Base-by-base conservation (phyloP, 2,329 filamentous ascomycete species). In the Verticillium nubilum region DNA sequence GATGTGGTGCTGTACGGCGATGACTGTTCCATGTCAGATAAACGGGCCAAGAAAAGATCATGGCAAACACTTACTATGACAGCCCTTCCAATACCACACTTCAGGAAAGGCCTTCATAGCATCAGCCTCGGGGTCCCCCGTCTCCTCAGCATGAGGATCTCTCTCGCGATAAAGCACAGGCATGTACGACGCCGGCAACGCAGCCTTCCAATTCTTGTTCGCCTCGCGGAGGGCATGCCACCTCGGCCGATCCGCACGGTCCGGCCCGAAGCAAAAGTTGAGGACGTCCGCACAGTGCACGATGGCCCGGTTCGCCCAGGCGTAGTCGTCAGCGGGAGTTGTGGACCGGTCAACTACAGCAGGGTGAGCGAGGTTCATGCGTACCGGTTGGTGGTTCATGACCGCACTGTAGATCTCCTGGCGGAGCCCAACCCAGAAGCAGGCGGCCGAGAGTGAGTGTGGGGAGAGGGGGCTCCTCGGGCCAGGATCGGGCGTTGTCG, bases 261-360 rank as follows among this genome's bases (percentile, higher is more conserved):
- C 54, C n/a, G 54, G 54, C 4, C 79, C 78, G 65, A 87, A 88
- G 67, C 86, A 88, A 66, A 81, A 86, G 62, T 86, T 84, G 23
- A 88, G 71, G 2, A 87, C 83, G 62, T 87, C 83, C 25, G 85
- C 84, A 57, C 84, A 85, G 64, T 86, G 82, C 2, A 86, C 78
- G 0, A 88, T 78, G 25, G 86, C 83, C n/a, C 85, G 78, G 67
- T 88, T 87, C 2, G 84, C 80, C 84, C 84, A 86, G 0, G 75
- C 76, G 59, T 79, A 80, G 62, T 86, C 84, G 52, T 78, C 77
- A 0, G 77, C 74, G 0, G 75, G 72, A 1, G 74, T 70, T 7
- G 83, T 75, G 0, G 77, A 78, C 15, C 78, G 76, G 64, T 85
- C 80, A 47, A 84, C 76, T 35, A 84, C 78, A 33, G 72, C 76